Percentiles rank a stretch among this genome's conserved stretches.
Conservation (phyloP, 345 rosid genomes). For the Moricandia moricandioides region DNA sequence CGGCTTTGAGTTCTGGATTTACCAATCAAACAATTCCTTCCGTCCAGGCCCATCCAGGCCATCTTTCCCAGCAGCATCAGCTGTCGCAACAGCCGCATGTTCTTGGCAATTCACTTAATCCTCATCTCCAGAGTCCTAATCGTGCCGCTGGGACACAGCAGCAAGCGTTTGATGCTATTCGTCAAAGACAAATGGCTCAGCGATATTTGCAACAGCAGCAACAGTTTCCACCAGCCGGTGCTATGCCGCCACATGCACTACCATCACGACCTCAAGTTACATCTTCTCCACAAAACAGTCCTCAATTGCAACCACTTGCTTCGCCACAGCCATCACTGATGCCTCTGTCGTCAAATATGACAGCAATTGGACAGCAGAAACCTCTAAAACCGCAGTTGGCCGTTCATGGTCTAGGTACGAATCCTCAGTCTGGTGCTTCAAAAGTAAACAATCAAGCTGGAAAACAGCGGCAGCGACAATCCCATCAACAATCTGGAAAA, state of each 20-base stretch:
- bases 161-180: slow-evolving; percentile 64
- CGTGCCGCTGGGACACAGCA: slow-evolving; percentile 59
- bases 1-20: slow-evolving; percentile 57
- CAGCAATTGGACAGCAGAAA: slow-evolving; percentile 43
- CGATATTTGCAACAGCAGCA: slow-evolving; percentile 62
- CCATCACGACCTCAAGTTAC: slow-evolving; percentile 60
- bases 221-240: slow-evolving; percentile 58
- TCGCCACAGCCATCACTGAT: slow-evolving; percentile 51
- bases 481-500: slow-evolving; percentile 58
- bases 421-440: slow-evolving; percentile 49
- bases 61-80: slow-evolving; percentile 70
- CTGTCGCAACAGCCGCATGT: slow-evolving; percentile 55
- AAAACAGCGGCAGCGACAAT: slow-evolving; percentile 69
- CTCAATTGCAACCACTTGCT: slow-evolving; percentile 57
- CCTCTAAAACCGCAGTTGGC: slow-evolving; percentile 57
- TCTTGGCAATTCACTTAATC: slow-evolving; percentile 49
- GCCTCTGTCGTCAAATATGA: slow-evolving; percentile 51
- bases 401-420: slow-evolving; percentile 52
- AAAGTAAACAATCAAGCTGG: slow-evolving; percentile 56
- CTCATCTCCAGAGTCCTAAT: slow-evolving; percentile 60
- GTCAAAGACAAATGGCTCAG: slow-evolving; percentile 65
- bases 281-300: slow-evolving; percentile 63
- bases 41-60: slow-evolving; percentile 62
- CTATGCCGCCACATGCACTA: slow-evolving; percentile 48
- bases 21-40: slow-evolving; percentile 63